Base-by-base conservation (phyloP, 768 basidiomycete genomes). In the Atractiella rhizophila region DNA sequence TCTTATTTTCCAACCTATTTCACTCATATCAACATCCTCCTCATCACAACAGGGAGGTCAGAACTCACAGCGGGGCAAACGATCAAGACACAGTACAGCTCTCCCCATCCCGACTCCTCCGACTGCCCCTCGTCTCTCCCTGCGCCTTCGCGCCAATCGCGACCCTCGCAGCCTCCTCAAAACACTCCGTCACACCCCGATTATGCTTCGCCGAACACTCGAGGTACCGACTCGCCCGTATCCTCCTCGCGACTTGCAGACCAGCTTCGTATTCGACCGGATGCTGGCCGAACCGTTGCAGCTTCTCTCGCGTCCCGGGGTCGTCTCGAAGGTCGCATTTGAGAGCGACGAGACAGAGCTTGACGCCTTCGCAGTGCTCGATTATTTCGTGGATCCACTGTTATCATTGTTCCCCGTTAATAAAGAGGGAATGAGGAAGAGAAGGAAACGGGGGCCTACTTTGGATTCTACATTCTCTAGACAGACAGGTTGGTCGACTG, bases 151-250 rank as follows among this genome's bases (percentile, higher is more conserved):
- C 74, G 47, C 68, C 71, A 42, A 85, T 59, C 21, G 80, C 78
- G 10, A 82, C 79, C 2, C 80, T 71, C 0, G 80, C 81, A 5
- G 79, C 51, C 56, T 94, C 88, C 49, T 78, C 69, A 54, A 96
- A 85, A 8, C 86, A 83, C 56, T 96, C 86, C 23, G 70, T 66
- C 10, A 96, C 85, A 4, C 88, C 88, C 35, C 88, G 71, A 50
- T 91, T 86, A 54, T 88, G 83, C 59, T 94, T 94, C 7, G 88
- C 85, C 48, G 83, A 88, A 56, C 88, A 94, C 65, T 96, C 88
- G 2, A 94, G 68, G 61, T 94, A 96, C 26, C 88, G 70, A 36
- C 74, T 81, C 4, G 61, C 61, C 37, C 55, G 40, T 23, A 61
- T 59, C 26, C 56, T 48, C 37, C 54, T 42, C 4, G 61, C 61